phyloP scores from a whole-genome alignment of 176 grass and related monocot species.

The Eragrostis curvula region DNA sequence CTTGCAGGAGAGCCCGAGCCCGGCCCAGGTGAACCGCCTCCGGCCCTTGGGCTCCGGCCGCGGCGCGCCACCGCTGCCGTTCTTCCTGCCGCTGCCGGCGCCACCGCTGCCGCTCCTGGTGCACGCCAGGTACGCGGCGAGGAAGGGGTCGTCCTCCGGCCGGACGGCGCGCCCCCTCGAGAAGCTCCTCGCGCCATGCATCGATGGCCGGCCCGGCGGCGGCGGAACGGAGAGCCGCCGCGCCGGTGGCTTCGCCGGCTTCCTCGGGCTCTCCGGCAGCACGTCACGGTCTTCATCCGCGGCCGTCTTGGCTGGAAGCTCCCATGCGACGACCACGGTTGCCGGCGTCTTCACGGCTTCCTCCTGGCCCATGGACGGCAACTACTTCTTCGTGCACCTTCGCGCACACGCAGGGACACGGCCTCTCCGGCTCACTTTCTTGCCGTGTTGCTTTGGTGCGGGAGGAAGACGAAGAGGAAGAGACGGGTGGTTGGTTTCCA shows the following conservation, averaged over 20 bases:
- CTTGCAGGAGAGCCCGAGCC: conserved; percentile 60
- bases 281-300: background rate
- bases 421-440: background rate
- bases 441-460: conserved; percentile 13
- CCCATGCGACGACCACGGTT: conserved; percentile 60
- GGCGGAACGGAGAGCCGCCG: conserved; percentile 35
- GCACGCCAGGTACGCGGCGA: conserved; percentile 84
- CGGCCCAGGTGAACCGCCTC: conserved; percentile 35
- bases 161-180: conserved; percentile 18
- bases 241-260: background rate
- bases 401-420: background rate
- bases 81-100: background rate
- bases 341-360: background rate
- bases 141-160: conserved; percentile 83
- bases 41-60: background rate
- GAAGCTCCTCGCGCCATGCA: conserved; percentile 1
- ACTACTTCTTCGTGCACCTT: background rate
- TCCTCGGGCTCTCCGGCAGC: conserved; percentile 26
- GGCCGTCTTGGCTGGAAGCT: conserved; percentile 32
- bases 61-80: background rate
- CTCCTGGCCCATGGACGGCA: conserved; percentile 38
- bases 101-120: conserved; percentile 52
- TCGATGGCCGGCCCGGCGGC: conserved; percentile 28
- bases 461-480: background rate
- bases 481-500: conserved; percentile 1